phyloP scores from a whole-genome alignment of 441 rosid genomes.

The Monsonia emarginata region DNA sequence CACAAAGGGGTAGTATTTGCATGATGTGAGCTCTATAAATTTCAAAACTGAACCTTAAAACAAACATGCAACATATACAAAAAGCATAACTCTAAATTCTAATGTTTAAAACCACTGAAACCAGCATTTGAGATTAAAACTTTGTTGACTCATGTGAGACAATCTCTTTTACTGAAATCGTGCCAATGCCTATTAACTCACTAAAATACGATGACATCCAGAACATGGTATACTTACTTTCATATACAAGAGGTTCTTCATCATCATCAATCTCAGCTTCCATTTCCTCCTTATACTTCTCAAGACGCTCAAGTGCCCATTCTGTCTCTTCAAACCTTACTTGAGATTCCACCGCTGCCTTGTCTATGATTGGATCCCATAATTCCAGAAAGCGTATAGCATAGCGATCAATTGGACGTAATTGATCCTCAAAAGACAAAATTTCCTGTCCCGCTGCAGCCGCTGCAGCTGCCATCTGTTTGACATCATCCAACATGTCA shows the following conservation, averaged over 20 bases:
- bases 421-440: slow-evolving; percentile 74
- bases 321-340: slow-evolving; percentile 73
- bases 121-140: neutral
- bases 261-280: slow-evolving; percentile 99
- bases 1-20: neutral
- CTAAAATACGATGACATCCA: slow-evolving; percentile 5
- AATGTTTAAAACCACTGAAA: neutral
- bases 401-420: slow-evolving; percentile 93
- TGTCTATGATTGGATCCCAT: slow-evolving; percentile 93
- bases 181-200: neutral
- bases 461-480: slow-evolving; percentile 90
- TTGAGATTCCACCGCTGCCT: slow-evolving; percentile 64
- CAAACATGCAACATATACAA: neutral
- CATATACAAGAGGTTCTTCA: slow-evolving; percentile 94
- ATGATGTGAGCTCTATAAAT: neutral
- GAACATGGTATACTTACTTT: slow-evolving; percentile 53
- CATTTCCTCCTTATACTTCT: slow-evolving; percentile 95
- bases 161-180: neutral
- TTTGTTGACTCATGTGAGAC: neutral
- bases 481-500: slow-evolving; percentile 89
- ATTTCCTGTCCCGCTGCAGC: slow-evolving; percentile 90
- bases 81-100: neutral
- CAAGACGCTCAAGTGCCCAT: slow-evolving; percentile 97
- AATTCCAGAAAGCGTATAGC: slow-evolving; percentile 76
- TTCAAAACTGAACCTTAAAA: neutral